Conservation (phyloP, 345 rosid genomes). For the rapeseed (Brassica napus) region DNA sequence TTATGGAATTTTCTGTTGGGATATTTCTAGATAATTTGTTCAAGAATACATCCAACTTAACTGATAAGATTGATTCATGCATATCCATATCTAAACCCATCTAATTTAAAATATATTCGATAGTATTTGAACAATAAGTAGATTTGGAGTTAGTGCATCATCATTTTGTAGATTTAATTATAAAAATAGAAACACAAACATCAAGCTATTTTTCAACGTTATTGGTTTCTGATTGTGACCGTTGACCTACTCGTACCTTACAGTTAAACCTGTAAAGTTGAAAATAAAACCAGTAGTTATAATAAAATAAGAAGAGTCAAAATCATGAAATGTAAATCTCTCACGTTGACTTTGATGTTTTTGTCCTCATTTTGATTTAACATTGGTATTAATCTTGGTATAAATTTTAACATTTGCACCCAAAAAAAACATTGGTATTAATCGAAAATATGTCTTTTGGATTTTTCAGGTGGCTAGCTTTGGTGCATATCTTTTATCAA, state of each 20-base stretch:
- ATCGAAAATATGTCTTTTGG: not conserved
- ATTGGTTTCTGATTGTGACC: slow-evolving; percentile 9
- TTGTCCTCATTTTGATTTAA: not conserved
- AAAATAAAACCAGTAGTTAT: slow-evolving; percentile 5
- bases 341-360: not conserved
- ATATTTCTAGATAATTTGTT: not conserved
- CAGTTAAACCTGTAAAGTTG: slow-evolving; percentile 30
- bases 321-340: not conserved
- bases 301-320: slow-evolving; percentile 5
- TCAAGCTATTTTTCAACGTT: not conserved
- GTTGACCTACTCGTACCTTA: slow-evolving; percentile 22
- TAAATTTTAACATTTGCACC: no score
- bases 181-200: not conserved
- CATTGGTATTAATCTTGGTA: not conserved
- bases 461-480: slow-evolving; percentile 81
- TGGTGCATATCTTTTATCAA: slow-evolving; percentile 85
- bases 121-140: not conserved
- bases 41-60: slow-evolving; percentile 15
- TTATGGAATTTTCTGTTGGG: slow-evolving; percentile 23
- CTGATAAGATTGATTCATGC: slow-evolving; percentile 6
- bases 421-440: not conserved
- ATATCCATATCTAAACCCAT: slow-evolving; percentile 21
- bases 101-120: not conserved
- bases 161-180: not conserved
- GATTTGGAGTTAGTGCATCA: slow-evolving; percentile 19